A percentile compares a stretch with the other conserved stretches of the same genome.
These are phyloP conservation scores for Melastoma candidum DNA, from an alignment of 441 rosid species.

Conservation along the genomic window DNA sequence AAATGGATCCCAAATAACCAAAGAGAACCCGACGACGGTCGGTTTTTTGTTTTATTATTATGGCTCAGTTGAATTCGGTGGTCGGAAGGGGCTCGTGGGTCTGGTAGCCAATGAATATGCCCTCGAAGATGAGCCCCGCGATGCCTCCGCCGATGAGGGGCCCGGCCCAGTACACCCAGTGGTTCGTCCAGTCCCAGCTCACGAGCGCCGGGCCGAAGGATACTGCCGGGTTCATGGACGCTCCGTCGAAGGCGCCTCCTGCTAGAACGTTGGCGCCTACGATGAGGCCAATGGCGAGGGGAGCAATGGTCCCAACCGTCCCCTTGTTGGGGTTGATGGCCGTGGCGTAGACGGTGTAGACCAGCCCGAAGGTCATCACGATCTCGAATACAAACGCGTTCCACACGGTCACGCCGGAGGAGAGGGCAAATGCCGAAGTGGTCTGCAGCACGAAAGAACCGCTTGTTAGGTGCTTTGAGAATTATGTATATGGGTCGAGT, in stretches of 20 bases:
- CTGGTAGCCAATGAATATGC: conserved; percentile 11
- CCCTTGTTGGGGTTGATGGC: conserved; percentile 24
- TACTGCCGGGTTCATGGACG: conserved; percentile 22
- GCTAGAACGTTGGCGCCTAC: conserved; percentile 23
- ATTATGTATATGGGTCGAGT: background rate
- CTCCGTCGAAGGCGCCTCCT: conserved; percentile 26
- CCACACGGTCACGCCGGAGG: conserved; percentile 15
- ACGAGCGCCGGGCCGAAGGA: conserved; percentile 25
- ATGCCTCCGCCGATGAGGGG: conserved; percentile 23
- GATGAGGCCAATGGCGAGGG: conserved; percentile 20
- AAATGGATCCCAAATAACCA: no score
- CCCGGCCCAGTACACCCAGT: conserved; percentile 30
- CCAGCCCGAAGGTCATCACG: conserved; percentile 24
- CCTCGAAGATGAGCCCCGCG: conserved; percentile 22
- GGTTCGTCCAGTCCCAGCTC: conserved; percentile 21
- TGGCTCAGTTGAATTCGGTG: background rate
- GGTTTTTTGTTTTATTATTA: no score
- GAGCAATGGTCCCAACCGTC: conserved; percentile 19
- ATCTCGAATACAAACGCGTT: conserved; percentile 19
- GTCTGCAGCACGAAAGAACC: conserved; percentile 4
- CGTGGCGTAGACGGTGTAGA: conserved; percentile 21
- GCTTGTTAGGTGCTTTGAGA: background rate
- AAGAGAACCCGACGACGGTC: no score
- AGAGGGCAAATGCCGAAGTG: conserved; percentile 11
- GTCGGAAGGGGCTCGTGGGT: conserved; percentile 17